Base-by-base conservation (phyloP, 306 rosid species). In the Citrullus mucosospermus region DNA sequence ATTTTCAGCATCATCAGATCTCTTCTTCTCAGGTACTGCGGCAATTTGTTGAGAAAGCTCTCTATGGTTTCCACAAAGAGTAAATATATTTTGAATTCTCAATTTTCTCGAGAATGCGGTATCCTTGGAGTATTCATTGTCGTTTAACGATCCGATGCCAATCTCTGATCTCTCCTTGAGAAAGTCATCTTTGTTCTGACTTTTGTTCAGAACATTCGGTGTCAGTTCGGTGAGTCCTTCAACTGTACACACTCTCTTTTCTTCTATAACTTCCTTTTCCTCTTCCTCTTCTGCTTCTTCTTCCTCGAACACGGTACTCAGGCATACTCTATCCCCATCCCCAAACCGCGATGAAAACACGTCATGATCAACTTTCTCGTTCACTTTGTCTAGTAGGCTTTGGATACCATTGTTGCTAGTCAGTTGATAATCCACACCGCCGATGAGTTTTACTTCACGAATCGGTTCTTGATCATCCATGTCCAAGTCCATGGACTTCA, bases 401-500 rank as follows among this genome's bases (percentile, higher is more conserved):
- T 85, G 86, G 77, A 80, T 80, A 62, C 77, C 77, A 34, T 38
- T 87, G 78, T 75, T 76, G 50, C 70, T 82, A 56, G 82, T 74
- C 80, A 65, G 85, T 8, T 51, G 77, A 82, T 84, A 80, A 83
- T 80, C 54, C 30, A 62, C 78, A 28, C 83, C 91, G 13, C 92
- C 92, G 13, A 86, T 79, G 51, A 82, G 77, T 75, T 80, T 89
- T 46, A 90, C 85, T 80, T 89, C 96, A 2, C 81, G 78, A 55
- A 79, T 84, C 0, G 95, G 92, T 83, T 92, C 97, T 82, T 84
- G 96, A 80, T 96, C 99, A 78, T 96, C 99, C 97, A 90, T 85
- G 89, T 93, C 99, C 84, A 96, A 84, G 78, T 96, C 99, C 98
- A 93, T 91, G 9, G 98, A 93, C 85, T 93, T 91, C 55, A 93